A percentile compares a stretch with the other conserved stretches of the same genome.
phyloP scores from a whole-genome alignment of 2,329 filamentous ascomycete species.

The Hypoxylon sp. region DNA sequence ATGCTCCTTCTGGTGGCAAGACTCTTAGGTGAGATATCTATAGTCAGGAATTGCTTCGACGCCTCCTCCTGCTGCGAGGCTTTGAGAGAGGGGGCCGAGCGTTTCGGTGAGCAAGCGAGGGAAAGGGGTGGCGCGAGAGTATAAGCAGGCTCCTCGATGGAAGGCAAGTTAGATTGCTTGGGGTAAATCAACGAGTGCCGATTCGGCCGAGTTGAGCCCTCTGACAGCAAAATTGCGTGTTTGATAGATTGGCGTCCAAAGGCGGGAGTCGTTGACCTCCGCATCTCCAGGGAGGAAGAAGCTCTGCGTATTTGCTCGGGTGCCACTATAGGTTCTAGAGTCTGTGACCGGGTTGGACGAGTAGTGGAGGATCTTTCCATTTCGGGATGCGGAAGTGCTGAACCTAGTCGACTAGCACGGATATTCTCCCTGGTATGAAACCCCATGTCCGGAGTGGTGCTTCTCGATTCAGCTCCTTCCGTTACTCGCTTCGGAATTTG shows the following conservation, averaged over 20 bases:
- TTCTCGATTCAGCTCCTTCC: constrained; percentile 6
- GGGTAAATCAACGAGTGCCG: constrained; percentile 30
- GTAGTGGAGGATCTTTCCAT: constrained; percentile 18
- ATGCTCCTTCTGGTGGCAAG: constrained; percentile 61
- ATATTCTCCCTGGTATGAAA: constrained; percentile 1
- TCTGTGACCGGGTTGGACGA: constrained; percentile 5
- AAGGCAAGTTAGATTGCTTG: constrained; percentile 28
- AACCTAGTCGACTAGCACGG: constrained; percentile 18
- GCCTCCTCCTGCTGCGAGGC: constrained; percentile 17
- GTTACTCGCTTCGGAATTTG: constrained; percentile 13
- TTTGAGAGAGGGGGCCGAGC: constrained; percentile 44
- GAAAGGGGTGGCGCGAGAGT: constrained; percentile 28
- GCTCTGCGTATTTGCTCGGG: constrained; percentile 41
- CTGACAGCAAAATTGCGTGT: constrained; percentile 36
- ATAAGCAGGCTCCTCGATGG: constrained; percentile 31
- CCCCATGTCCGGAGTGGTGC: not conserved
- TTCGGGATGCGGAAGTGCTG: constrained; percentile 1
- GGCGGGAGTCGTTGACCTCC: constrained; percentile 30
- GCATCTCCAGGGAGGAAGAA: constrained; percentile 43
- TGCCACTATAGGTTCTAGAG: not conserved
- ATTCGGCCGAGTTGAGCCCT: constrained; percentile 29
- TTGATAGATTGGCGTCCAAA: constrained; percentile 34
- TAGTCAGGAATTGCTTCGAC: constrained; percentile 24
- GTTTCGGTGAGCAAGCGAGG: constrained; percentile 43
- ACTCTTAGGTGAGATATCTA: constrained; percentile 33